A percentile compares a stretch with the other conserved stretches of the same genome.
phyloP scores from a whole-genome alignment of 352 stramenopile species.

The Phytophthora kernoviae region DNA sequence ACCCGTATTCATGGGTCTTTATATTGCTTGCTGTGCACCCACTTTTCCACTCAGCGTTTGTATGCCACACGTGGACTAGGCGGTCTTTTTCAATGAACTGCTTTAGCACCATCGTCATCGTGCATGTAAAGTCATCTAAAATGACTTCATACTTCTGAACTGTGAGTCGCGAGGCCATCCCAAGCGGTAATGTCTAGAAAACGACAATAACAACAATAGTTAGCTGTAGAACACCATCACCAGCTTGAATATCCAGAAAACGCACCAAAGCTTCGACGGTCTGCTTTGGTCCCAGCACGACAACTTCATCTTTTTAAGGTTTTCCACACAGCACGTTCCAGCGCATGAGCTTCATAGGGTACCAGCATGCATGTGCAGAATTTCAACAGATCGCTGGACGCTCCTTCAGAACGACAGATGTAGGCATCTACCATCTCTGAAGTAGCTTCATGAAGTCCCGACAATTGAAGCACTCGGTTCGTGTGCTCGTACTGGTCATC shows the following conservation, averaged over 20 bases:
- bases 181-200: conserved; percentile 8
- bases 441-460: conserved; percentile 2
- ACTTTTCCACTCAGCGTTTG: conserved; percentile 10
- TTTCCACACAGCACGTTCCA: conserved; percentile 10
- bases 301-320: conserved; percentile 1
- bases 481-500: conserved; percentile 15
- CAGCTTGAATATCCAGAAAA: not conserved
- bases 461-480: not conserved
- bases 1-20: conserved; percentile 20
- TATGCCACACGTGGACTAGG: conserved; percentile 24
- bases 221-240: not conserved
- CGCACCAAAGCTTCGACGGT: not conserved
- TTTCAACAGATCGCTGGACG: not conserved
- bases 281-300: not conserved
- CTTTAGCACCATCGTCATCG: conserved; percentile 17
- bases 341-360: conserved; percentile 3
- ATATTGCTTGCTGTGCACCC: conserved; percentile 2
- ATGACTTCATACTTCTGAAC: conserved; percentile 12
- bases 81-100: conserved; percentile 20
- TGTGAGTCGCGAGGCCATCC: conserved; percentile 4
- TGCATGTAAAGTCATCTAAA: conserved; percentile 11
- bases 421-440: conserved; percentile 9
- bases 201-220: not conserved
- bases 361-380: conserved; percentile 3
- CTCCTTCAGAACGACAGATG: not conserved